Conservation (phyloP, 2,329 filamentous ascomycete genomes). For the Moelleriella libera region DNA sequence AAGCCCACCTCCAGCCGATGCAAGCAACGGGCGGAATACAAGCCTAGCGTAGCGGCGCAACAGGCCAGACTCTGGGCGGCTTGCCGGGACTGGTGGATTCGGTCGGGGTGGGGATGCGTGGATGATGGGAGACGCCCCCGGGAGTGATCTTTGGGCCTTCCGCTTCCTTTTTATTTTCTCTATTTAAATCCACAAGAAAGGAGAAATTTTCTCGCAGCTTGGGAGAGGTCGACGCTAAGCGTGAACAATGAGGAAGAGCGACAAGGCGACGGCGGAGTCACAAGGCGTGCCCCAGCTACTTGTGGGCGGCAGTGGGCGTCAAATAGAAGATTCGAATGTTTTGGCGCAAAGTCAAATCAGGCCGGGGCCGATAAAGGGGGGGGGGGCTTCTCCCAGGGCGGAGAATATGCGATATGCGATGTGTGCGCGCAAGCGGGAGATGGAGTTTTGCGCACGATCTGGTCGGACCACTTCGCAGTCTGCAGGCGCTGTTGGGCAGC, state of each 20-base stretch:
- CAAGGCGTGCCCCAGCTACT: neutral
- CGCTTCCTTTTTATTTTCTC: neutral
- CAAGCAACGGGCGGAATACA: neutral
- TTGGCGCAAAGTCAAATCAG: neutral
- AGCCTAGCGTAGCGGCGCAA: neutral
- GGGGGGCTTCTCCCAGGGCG: no score
- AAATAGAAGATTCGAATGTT: neutral
- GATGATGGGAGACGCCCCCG: neutral
- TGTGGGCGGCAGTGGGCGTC: neutral
- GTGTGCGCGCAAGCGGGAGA: neutral
- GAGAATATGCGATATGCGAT: neutral
- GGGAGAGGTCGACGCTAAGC: neutral
- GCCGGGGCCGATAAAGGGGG: no score
- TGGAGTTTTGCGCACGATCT: neutral
- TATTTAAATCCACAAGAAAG: neutral
- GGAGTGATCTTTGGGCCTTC: neutral
- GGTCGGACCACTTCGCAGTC: neutral
- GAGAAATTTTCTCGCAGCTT: no score
- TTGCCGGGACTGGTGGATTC: no score
- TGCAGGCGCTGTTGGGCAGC: neutral
- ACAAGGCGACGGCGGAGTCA: neutral
- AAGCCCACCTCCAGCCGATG: neutral
- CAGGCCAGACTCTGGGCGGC: no score
- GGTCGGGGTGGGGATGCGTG: neutral
- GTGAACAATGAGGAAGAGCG: neutral